Conservation (phyloP, 1,284 basidiomycete genomes). For the Ustilago cynodontis region DNA sequence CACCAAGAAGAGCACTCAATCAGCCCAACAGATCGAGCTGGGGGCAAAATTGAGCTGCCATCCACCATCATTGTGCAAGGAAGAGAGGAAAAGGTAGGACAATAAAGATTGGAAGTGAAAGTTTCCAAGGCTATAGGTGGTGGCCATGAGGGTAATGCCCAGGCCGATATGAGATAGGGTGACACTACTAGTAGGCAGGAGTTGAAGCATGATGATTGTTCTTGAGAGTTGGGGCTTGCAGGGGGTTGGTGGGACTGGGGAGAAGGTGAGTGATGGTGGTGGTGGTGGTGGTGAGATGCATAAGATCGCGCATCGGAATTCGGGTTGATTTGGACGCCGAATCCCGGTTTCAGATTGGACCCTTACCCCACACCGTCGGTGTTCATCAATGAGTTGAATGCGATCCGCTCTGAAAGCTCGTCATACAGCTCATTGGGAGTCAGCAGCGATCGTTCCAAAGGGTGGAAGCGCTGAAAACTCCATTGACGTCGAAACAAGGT, state of each 20-base stretch:
- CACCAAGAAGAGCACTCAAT: conserved; percentile 14
- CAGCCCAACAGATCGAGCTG: conserved; percentile 16
- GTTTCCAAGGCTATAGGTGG: conserved; percentile 10
- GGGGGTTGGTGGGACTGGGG: neutral
- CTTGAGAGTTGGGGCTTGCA: no score
- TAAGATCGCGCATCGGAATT: neutral
- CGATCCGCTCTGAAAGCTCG: neutral
- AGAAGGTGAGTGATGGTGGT: neutral
- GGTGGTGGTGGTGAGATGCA: neutral
- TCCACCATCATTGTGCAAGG: neutral
- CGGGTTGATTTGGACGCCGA: conserved; percentile 5
- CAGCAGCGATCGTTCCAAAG: no score
- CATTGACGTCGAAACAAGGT: no score
- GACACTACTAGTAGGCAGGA: neutral
- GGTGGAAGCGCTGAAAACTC: no score
- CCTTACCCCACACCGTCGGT: no score
- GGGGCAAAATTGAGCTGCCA: conserved; percentile 26
- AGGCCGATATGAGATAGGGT: conserved; percentile 13
- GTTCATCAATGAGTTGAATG: no score
- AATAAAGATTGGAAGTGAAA: conserved; percentile 19
- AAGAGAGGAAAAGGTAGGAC: conserved; percentile 14
- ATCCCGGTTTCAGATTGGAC: neutral
- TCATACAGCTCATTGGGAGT: neutral
- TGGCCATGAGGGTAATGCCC: conserved; percentile 9
- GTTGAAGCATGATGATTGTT: neutral